Conservation (phyloP, 1,284 basidiomycete genomes). For the Puccinia coronata region DNA sequence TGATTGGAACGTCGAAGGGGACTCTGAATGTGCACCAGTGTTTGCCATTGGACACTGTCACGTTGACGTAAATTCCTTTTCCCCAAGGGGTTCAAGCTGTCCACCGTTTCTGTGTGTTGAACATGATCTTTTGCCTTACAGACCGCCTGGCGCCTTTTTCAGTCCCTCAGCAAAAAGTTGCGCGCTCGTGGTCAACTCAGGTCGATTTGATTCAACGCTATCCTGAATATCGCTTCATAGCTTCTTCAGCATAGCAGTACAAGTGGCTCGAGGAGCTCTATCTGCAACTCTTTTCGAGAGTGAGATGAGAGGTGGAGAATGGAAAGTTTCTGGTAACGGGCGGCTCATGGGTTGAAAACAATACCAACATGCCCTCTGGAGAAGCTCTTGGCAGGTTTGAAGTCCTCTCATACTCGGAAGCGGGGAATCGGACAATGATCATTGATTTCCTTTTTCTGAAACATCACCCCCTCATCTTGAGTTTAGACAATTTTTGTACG, state of each 20-base stretch:
- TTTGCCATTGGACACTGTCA: slow-evolving; percentile 48
- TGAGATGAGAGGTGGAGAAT: slow-evolving; percentile 73
- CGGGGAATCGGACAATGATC: not conserved
- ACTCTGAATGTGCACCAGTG: slow-evolving; percentile 61
- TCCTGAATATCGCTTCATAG: slow-evolving; percentile 91
- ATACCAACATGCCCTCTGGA: slow-evolving; percentile 87
- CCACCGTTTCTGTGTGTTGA: not conserved
- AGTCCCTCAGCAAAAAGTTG: slow-evolving; percentile 93
- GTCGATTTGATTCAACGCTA: slow-evolving; percentile 93
- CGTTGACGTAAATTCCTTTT: slow-evolving; percentile 64
- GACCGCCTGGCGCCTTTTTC: slow-evolving; percentile 74
- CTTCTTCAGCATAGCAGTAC: slow-evolving; percentile 90
- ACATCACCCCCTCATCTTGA: slow-evolving; percentile 17
- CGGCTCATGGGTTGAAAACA: slow-evolving; percentile 84
- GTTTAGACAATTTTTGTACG: slow-evolving; percentile 75
- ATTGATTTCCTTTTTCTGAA: not conserved
- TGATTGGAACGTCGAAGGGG: slow-evolving; percentile 60
- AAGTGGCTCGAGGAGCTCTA: slow-evolving; percentile 83
- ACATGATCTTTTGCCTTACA: slow-evolving; percentile 33
- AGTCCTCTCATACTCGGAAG: too few relatives aligned
- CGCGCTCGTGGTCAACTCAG: slow-evolving; percentile 84
- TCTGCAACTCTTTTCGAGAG: slow-evolving; percentile 77
- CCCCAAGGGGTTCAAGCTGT: slow-evolving; percentile 25
- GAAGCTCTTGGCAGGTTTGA: slow-evolving; percentile 74
- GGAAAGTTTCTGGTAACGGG: slow-evolving; percentile 83